Evolutionary conservation across 73 alveolate species (phyloP).

Genomic region (Paramecium octaurelia): DNA sequence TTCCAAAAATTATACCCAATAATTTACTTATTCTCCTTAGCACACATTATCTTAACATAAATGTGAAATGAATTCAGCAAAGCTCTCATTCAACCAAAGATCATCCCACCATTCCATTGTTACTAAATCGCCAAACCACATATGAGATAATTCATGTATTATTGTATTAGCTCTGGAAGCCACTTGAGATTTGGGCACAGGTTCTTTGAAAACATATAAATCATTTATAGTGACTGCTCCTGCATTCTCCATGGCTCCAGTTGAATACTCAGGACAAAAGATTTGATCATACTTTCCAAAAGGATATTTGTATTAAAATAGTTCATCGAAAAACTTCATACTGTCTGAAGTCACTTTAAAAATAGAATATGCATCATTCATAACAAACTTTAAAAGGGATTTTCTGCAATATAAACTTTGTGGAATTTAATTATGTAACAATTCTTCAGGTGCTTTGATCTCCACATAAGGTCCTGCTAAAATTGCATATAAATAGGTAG

Average conservation of each 20-base stretch:
- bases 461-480: conserved; percentile 96
- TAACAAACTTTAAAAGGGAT: conserved; percentile 74
- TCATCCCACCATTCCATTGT: conserved; percentile 99
- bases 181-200: conserved; percentile 77
- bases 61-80: conserved; percentile 86
- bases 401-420: conserved; percentile 88
- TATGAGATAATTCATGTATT: conserved; percentile 96
- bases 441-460: conserved; percentile 62
- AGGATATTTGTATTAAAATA: conserved; percentile 90
- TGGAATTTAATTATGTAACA: conserved; percentile 79
- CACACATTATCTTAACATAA: conserved; percentile 28
- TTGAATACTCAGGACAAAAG: conserved; percentile 93
- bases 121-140: conserved; percentile 98
- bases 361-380: conserved; percentile 80
- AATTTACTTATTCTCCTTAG: conserved; percentile 13
- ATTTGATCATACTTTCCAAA: conserved; percentile 94
- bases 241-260: conserved; percentile 99
- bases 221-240: conserved; percentile 96
- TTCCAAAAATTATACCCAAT: conserved; percentile 48
- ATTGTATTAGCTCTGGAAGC: conserved; percentile 78
- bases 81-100: conserved; percentile 97
- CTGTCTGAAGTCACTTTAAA: conserved; percentile 91
- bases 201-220: conserved; percentile 78
- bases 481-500: conserved; percentile 94
- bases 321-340: conserved; percentile 89